phyloP scores from a whole-genome alignment of 192 early-diverging fungal species.

The Coemansia aciculifera region DNA sequence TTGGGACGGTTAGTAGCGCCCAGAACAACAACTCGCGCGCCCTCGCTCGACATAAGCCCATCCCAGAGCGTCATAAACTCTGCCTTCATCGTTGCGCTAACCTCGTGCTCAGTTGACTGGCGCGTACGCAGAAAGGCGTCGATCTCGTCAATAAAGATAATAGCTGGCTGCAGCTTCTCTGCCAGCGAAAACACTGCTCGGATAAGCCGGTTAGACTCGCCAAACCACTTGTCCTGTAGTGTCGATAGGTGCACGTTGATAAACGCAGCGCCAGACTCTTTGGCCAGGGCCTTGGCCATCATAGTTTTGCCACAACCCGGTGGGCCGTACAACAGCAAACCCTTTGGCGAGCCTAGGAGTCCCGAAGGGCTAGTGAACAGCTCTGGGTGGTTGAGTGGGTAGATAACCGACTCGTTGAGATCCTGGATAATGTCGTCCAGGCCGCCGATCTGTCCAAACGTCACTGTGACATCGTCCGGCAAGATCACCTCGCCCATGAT shows the following conservation, averaged over 20 bases:
- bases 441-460: slow-evolving; percentile 90
- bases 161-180: slow-evolving; percentile 89
- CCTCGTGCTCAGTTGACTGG: slow-evolving; percentile 89
- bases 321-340: slow-evolving; percentile 93
- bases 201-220: slow-evolving; percentile 93
- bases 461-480: slow-evolving; percentile 84
- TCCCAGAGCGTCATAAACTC: slow-evolving; percentile 99
- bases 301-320: slow-evolving; percentile 98
- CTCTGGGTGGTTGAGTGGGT: slow-evolving; percentile 90
- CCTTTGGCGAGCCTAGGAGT: slow-evolving; percentile 89
- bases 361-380: slow-evolving; percentile 84
- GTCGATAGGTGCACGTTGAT: slow-evolving; percentile 98
- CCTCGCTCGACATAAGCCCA: slow-evolving; percentile 68
- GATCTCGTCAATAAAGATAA: slow-evolving; percentile 99
- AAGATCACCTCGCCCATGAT: slow-evolving; percentile 94
- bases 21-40: slow-evolving; percentile 66
- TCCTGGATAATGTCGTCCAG: slow-evolving; percentile 89
- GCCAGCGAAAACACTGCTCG: slow-evolving; percentile 92
- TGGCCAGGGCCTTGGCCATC: slow-evolving; percentile 96
- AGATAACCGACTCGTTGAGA: slow-evolving; percentile 94
- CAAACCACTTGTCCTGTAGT: slow-evolving; percentile 97
- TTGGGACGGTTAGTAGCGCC: slow-evolving; percentile 97
- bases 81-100: slow-evolving; percentile 98
- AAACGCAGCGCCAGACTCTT: slow-evolving; percentile 95
- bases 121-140: slow-evolving; percentile 95